Evolutionary conservation across 2,329 filamentous ascomycete species (phyloP).

Genomic region (Colletotrichum liaoningense): DNA sequence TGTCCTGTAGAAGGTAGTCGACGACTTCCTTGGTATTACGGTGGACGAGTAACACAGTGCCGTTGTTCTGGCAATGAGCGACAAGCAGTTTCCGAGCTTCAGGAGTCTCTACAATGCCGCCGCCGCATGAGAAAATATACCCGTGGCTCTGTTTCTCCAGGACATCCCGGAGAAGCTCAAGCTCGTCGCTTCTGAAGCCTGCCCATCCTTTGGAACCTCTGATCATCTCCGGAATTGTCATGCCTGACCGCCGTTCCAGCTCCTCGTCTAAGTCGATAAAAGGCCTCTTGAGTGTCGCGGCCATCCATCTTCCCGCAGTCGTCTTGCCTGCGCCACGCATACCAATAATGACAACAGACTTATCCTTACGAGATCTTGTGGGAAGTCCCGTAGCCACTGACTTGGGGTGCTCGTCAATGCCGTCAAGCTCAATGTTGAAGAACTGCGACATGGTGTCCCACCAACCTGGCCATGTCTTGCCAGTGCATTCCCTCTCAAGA

Average conservation of each 20-base stretch:
- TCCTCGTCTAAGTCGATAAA: constrained; percentile 91
- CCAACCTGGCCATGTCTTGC: constrained; percentile 99
- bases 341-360: constrained; percentile 92
- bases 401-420: constrained; percentile 67
- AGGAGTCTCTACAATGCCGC: constrained; percentile 89
- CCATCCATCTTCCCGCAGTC: constrained; percentile 89
- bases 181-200: constrained; percentile 84
- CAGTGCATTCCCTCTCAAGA: constrained; percentile 90
- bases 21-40: constrained; percentile 90
- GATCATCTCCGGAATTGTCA: constrained; percentile 89
- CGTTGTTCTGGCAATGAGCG: constrained; percentile 79
- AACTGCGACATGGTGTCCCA: constrained; percentile 88
- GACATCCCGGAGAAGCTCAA: constrained; percentile 77
- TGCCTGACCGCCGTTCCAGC: constrained; percentile 78
- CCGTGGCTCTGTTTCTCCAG: constrained; percentile 80
- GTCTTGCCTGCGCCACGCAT: constrained; percentile 99
- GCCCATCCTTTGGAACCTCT: constrained; percentile 81
- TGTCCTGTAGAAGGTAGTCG: constrained; percentile 88
- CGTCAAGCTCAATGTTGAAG: constrained; percentile 82
- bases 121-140: constrained; percentile 92
- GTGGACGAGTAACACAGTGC: constrained; percentile 88
- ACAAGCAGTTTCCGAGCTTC: constrained; percentile 82
- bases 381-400: constrained; percentile 37
- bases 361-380: constrained; percentile 47
- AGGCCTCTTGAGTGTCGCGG: constrained; percentile 77